Base-by-base conservation (phyloP, 768 basidiomycete genomes). In the Leccinum disarticulatum region DNA sequence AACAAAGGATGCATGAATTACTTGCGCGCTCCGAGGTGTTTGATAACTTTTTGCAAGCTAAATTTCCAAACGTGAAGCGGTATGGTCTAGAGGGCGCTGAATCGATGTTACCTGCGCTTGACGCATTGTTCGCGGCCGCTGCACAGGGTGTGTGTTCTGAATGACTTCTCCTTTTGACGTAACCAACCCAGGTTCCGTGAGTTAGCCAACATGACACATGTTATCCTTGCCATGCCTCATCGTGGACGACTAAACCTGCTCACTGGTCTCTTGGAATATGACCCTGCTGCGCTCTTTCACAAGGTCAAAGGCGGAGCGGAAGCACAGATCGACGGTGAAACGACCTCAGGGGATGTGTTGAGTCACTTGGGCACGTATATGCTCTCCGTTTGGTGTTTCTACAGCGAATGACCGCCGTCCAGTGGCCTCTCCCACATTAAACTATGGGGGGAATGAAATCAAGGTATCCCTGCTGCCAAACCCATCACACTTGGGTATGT, bases 81-180 rank as follows among this genome's bases (percentile, higher is more conserved):
- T 93, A 93, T 72, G 93, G 91, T 0, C 79, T 95, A 38, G 94
- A 97, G 73, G 95, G 95, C 3, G 95, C 90, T 2, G 95, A 96
- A 76, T 93, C 91, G 3, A 95, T 96, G 94, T 74, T 97, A 27
- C 90, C 93, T 4, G 94, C 93, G 1, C 77, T 96, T 3, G 91
- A 95, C 60, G 78, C 84, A 0, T 72, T 97, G 17, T 92, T 97
- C 65, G 76, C 79, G 0, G 77, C 82, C 2, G 87, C 92, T 8
- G 81, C 90, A 3, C 73, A 77, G 65, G 82, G 87, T 86, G 54
- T 22, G 66, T 68, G 4, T 49, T 55, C 38, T 41, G 9, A 31
- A 27, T n/a, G 13, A 36, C 7, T 4, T 25, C 25, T 31, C 3
- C 3, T 43, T 33, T 22, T 5, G 3, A 1, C 5, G 22, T 27